Evolutionary conservation across 192 early-diverging fungal genomes (phyloP).

Genomic region (Umbelopsis isabellina): DNA sequence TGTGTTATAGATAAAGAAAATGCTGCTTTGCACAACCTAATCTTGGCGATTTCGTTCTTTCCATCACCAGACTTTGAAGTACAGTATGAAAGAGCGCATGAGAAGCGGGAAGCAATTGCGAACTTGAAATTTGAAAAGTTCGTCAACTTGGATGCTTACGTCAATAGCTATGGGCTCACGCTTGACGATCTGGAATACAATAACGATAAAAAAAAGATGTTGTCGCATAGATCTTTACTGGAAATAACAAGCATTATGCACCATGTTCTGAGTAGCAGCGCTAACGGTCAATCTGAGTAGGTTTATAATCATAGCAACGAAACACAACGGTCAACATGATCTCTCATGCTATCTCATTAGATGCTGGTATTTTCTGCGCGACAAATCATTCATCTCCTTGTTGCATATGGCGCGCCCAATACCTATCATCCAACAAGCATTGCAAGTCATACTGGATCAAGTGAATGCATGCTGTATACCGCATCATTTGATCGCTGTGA

Average conservation of each 20-base stretch:
- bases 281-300: constrained; percentile 2
- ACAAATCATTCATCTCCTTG: constrained; percentile 1
- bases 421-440: neutral
- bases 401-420: neutral
- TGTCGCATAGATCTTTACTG: constrained; percentile 1
- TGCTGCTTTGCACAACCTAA: neutral
- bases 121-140: neutral
- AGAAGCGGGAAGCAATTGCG: constrained; percentile 1
- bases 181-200: constrained; percentile 6
- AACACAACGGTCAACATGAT: neutral
- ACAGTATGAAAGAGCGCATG: neutral
- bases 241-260: neutral
- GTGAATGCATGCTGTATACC: neutral
- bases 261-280: neutral
- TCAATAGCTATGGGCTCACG: neutral
- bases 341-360: neutral
- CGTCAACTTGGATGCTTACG: constrained; percentile 4
- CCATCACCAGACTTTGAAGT: neutral
- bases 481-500: neutral
- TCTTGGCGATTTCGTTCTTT: neutral
- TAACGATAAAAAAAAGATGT: constrained; percentile 1
- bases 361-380: constrained; percentile 5
- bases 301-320: neutral
- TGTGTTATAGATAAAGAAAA: neutral
- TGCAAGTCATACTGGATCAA: constrained; percentile 13